These are phyloP conservation scores for Sclerotinia spermophila DNA, from an alignment of 2,329 filamentous ascomycete genomes.

Conservation along the genomic window DNA sequence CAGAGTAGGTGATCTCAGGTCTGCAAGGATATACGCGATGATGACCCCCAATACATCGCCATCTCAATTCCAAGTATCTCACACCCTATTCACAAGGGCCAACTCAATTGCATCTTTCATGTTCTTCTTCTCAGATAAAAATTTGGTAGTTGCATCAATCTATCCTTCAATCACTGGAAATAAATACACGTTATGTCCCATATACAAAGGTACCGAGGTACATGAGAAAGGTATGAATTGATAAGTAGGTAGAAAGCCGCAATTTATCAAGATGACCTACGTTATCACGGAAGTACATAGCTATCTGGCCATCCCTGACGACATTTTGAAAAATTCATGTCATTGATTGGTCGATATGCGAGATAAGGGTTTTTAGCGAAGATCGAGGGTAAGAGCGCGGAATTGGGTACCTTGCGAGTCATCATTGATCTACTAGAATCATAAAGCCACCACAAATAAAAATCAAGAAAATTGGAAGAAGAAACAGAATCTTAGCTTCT, in stretches of 20 bases:
- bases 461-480: not conserved
- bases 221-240: not conserved
- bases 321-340: not conserved
- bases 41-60: no score
- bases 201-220: fast-evolving
- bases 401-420: not conserved
- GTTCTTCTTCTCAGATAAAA: no score
- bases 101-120: no score
- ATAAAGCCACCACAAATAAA: not conserved
- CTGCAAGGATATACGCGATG: no score
- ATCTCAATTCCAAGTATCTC: no score
- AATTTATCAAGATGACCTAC: not conserved
- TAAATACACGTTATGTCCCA: fast-evolving
- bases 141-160: no score
- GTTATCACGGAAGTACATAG: not conserved
- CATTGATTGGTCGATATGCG: not conserved
- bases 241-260: no score
- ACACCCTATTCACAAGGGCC: no score
- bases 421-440: not conserved
- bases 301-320: no score
- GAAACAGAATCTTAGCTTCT: not conserved
- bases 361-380: not conserved
- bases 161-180: no score
- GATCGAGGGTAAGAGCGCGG: not conserved
- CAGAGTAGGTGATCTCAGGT: no score